Conservation (phyloP, 257 asterid species). For the Craterostigma plantagineum region DNA sequence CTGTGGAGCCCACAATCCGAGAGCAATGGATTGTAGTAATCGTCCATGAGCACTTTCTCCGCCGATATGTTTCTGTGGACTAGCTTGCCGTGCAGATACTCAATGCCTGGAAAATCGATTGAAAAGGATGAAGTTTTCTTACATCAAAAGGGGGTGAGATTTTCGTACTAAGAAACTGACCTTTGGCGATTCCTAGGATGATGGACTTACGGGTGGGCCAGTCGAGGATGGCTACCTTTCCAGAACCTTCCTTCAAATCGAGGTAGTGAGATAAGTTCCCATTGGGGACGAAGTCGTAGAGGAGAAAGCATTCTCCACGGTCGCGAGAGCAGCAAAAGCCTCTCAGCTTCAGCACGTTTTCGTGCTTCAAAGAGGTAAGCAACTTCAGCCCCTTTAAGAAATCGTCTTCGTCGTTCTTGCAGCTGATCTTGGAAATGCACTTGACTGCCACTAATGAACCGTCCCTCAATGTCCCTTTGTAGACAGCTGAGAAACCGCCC, state of each 20-base stretch:
- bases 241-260: conserved; percentile 33
- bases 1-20: conserved; percentile 64
- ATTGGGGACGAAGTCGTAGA: conserved; percentile 65
- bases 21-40: conserved; percentile 43
- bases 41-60: conserved; percentile 54
- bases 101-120: too few relatives aligned
- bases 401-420: conserved; percentile 74
- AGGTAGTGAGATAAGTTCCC: conserved; percentile 71
- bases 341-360: conserved; percentile 62
- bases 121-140: too few relatives aligned
- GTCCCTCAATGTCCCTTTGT: conserved; percentile 62
- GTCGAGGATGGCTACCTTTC: conserved; percentile 50
- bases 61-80: conserved; percentile 80
- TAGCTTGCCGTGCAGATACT: conserved; percentile 46
- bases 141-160: background rate
- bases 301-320: conserved; percentile 86
- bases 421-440: conserved; percentile 81
- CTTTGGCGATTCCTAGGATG: conserved; percentile 78
- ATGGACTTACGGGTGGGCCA: conserved; percentile 60
- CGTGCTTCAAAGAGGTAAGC: conserved; percentile 63
- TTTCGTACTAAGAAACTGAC: conserved; percentile 17
- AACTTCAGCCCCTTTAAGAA: conserved; percentile 62
- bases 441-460: conserved; percentile 72
- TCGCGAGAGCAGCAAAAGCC: conserved; percentile 94
- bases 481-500: conserved; percentile 63